Base-by-base conservation (phyloP, 176 grass and related monocot species). In the Oryza meyeriana region DNA sequence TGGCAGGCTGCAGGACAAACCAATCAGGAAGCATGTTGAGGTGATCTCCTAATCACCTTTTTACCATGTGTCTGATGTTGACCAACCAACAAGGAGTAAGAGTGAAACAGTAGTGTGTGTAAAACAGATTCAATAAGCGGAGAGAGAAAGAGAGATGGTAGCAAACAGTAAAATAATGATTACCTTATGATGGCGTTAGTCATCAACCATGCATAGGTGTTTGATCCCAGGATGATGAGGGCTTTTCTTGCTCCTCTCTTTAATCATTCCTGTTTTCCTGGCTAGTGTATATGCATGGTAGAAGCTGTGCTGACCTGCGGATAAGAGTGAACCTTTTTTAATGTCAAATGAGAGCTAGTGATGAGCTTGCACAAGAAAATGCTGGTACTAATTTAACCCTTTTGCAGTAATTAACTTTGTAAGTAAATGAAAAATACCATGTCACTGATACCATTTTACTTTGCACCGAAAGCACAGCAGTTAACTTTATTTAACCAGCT, bases 141-240 rank as follows among this genome's bases (percentile, higher is more conserved):
- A 30, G n/a, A 42, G 36, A 27, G 13, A 72, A 8, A 27, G 41
- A 57, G 10, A 70, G 17, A 70, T 5, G 14, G 31, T 12, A n/a
- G 20, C 74, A 71, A 85, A 62, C 70, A 26, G 47, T 64, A 47
- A 72, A 78, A 64, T 29, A 79, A 85, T 85, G 66, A 79, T 85
- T 71, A 85, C 65, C 64, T 44, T 77, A 85, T 85, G 75, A 85
- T 77, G 42, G 45, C 10, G 27, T 69, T 33, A n/a, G 39, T 41
- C 7, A 41, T 59, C 55, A 25, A n/a, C 22, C 8, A 59, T n/a
- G n/a, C n/a, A n/a, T 59, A 59, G 55, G n/a, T 59, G 55, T 59
- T 25, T 59, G 55, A 59, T 59, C 55, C 55, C 55, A 59, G 10
- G 55, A 59, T 24, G 52, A n/a, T n/a, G 55, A 59, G 55, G 4